Base-by-base conservation (phyloP, 2,329 filamentous ascomycete genomes). In the Parastagonospora avenae region DNA sequence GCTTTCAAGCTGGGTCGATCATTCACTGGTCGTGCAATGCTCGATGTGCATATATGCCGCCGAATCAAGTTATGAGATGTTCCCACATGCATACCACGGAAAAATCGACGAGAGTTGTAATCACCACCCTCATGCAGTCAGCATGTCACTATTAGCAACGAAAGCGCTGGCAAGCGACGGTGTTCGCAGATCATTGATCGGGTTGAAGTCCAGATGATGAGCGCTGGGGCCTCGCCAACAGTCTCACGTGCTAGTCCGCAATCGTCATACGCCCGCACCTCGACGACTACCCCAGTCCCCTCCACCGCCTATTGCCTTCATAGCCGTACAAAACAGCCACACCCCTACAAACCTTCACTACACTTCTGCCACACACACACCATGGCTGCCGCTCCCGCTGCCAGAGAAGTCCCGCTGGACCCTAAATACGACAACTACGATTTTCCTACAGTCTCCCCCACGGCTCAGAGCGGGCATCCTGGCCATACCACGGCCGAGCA, bases 401-500 rank as follows among this genome's bases (percentile, higher is more conserved):
- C 61, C 32, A 55, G 48, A 52, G 64, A 63, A 74, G 58, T 81
- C 62, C 75, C 79, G 62, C 77, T 91, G 67, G 87, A 96, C 77
- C 83, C 90, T 74, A 97, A 96, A 80, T 96, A 97, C 82, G 94
- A 97, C 79, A 76, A 95, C 80, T 97, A 94, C 77, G 92, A 97
- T 77, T 97, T 85, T 80, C 94, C 94, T 57, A 91, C 87, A 59
- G 88, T 84, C 57, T 85, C 91, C 40, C 84, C 89, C 48, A 84
- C 85, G 63, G 74, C 82, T 40, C 84, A 87, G 71, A 79, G 81
- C 66, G 94, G 94, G 60, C 92, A 97, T 76, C 88, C 93, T 56
- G 94, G 94, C 72, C 85, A 95, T 76, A 89, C 95, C 67, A 94
- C 88, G 48, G 81, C 85, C 50, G 84, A 90, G 75, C 92, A 97